phyloP scores from a whole-genome alignment of 1,139 yeast species.

The Candida tetrigidarum region DNA sequence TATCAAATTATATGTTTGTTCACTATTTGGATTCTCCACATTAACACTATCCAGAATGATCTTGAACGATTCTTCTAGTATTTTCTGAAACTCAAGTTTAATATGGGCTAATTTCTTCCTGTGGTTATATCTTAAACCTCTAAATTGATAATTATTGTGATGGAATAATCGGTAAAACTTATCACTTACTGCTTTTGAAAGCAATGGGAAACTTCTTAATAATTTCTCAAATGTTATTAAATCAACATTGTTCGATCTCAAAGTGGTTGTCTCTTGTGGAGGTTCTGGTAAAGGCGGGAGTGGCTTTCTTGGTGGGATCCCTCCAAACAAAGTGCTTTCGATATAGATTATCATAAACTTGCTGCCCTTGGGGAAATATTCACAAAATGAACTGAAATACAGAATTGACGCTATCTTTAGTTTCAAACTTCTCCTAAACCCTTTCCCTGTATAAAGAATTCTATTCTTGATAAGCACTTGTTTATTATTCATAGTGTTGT shows the following conservation, averaged over 20 bases:
- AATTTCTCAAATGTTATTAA: slow-evolving; percentile 45
- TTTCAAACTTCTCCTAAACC: slow-evolving; percentile 55
- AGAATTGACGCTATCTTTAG: slow-evolving; percentile 48
- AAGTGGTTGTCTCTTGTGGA: slow-evolving; percentile 2
- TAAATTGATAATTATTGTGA: slow-evolving; percentile 43
- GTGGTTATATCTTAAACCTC: slow-evolving; percentile 34
- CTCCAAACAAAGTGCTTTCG: slow-evolving; percentile 54
- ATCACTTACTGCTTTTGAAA: slow-evolving; percentile 51
- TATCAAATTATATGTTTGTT: slow-evolving; percentile 36
- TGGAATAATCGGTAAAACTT: slow-evolving; percentile 48
- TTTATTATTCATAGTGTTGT: slow-evolving; percentile 62
- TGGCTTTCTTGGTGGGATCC: slow-evolving; percentile 16
- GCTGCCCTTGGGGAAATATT: slow-evolving; percentile 52
- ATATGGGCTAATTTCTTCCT: slow-evolving; percentile 32
- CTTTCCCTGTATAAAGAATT: slow-evolving; percentile 55
- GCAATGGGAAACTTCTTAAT: slow-evolving; percentile 48
- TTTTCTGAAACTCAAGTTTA: slow-evolving; percentile 34
- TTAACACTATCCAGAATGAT: slow-evolving; percentile 48
- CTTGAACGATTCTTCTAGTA: slow-evolving; percentile 41
- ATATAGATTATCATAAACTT: slow-evolving; percentile 57
- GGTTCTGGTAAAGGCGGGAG: slow-evolving; percentile 7
- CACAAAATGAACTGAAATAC: slow-evolving; percentile 48
- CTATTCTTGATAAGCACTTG: slow-evolving; percentile 63
- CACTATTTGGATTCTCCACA: slow-evolving; percentile 40
- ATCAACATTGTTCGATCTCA: slow-evolving; percentile 10